Base-by-base conservation (phyloP, 1,284 basidiomycete species). In the Cystobasidium slooffiae region DNA sequence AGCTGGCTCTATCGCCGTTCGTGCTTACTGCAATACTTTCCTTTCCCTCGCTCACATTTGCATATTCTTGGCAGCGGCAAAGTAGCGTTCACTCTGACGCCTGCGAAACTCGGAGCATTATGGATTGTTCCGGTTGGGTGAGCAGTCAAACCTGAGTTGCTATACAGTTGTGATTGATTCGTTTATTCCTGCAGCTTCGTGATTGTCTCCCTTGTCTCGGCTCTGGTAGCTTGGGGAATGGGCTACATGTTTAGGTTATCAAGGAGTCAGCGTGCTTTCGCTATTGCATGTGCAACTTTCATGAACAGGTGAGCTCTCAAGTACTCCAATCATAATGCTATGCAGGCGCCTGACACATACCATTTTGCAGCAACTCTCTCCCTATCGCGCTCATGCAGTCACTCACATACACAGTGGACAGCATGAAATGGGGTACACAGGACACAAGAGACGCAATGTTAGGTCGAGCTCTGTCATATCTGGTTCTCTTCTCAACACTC, bases 381-480 rank as follows among this genome's bases (percentile, higher is more conserved):
- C 84, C 84, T 0, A 83, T 84, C n/a, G 84, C 84, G 8, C 77
- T 84, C 20, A 82, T 84, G 78, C 83, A 84, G 76, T 82, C 81
- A n/a, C 79, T 84, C 18, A 82, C 84, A 3, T 80, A 79, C 24
- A 81, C 80, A 6, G 80, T 83, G 18, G 63, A 78, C 14, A 77
- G 76, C 12, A 74, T 81, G 31, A 52, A 67, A 3, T 81, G 81
- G 81, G 80, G 79, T 4, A 56, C 67, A 1, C 70, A 79, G 59
- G 80, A 81, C 69, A 78, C 76, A n/a, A 75, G 76, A 20, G 79
- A 80, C 43, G 75, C 61, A 12, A 78, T 78, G 78, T 74, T 80
- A 24, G 79, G 79, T 44, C 68, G 79, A 20, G 79, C 77, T 1
- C 72, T 80, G 24, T 75, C 68, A 0, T 80, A 79, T 75, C 77